These are phyloP conservation scores for Rhinocladiella similis DNA, from an alignment of 2,329 filamentous ascomycete genomes.

Conservation along the genomic window DNA sequence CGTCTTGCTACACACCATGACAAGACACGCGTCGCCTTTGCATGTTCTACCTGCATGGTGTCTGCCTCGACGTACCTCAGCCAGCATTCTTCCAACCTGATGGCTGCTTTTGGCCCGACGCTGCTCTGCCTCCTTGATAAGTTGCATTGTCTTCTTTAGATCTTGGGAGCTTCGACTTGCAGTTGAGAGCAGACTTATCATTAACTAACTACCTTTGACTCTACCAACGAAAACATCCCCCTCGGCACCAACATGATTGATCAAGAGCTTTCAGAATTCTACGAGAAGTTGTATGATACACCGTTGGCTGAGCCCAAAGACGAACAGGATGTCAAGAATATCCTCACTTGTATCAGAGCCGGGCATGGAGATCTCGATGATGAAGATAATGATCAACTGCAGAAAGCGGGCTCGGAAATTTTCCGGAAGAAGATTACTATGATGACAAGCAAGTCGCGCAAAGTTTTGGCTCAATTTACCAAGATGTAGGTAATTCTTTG, in stretches of 20 bases:
- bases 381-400: slow-evolving; percentile 10
- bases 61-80: too few species aligned
- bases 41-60: not conserved
- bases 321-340: slow-evolving; percentile 17
- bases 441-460: slow-evolving; percentile 4
- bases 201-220: too few species aligned
- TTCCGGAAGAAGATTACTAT: slow-evolving; percentile 9
- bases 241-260: slow-evolving; percentile 9
- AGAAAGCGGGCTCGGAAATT: slow-evolving; percentile 1
- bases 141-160: not conserved
- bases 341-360: slow-evolving; percentile 15
- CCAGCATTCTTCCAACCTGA: too few species aligned
- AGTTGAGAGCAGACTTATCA: not conserved
- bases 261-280: slow-evolving; percentile 11
- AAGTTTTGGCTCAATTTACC: slow-evolving; percentile 13
- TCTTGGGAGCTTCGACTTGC: not conserved
- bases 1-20: slow-evolving; percentile 4
- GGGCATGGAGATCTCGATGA: slow-evolving; percentile 10
- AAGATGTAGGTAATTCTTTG: slow-evolving; percentile 10
- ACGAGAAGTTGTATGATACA: slow-evolving; percentile 9
- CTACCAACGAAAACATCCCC: too few species aligned
- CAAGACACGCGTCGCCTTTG: not conserved
- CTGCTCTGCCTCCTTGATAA: slow-evolving; percentile 1
- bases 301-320: slow-evolving; percentile 8
- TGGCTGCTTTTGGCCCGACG: not conserved